Conservation (phyloP, 2,329 filamentous ascomycete species). For the Pseudogymnoascus destructans region DNA sequence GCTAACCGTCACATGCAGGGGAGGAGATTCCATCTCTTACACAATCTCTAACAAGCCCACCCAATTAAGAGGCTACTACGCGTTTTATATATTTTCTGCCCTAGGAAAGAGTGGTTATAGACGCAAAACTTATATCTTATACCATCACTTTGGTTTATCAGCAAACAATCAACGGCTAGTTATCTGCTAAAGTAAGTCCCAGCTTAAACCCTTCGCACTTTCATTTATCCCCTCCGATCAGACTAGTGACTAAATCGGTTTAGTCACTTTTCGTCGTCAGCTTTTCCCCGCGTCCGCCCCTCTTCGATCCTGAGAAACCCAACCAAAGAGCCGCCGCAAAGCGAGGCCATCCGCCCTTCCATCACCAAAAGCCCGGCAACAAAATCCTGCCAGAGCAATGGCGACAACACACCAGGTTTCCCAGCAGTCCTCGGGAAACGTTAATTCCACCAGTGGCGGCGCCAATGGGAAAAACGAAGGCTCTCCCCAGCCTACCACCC, state of each 20-base stretch:
- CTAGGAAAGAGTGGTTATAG: not conserved
- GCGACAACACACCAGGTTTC: not conserved
- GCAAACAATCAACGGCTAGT: not conserved
- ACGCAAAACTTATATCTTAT: not conserved
- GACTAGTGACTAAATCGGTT: not conserved
- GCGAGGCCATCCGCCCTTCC: not conserved
- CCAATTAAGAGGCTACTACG: not conserved
- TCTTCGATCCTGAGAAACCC: not conserved
- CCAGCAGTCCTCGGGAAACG: not conserved
- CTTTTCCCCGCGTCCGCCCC: not conserved
- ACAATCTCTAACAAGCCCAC: not conserved
- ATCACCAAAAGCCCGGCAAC: not conserved
- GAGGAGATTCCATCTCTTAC: not conserved
- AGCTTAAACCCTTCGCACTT: not conserved
- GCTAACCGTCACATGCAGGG: not conserved
- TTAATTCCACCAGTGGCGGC: not conserved
- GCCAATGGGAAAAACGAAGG: not conserved
- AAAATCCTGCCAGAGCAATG: not conserved
- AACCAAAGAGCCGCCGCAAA: slow-evolving; percentile 4
- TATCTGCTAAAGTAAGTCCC: not conserved
- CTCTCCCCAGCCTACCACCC: slow-evolving; percentile 12
- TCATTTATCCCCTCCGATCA: not conserved
- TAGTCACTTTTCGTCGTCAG: not conserved
- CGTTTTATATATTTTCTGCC: not conserved
- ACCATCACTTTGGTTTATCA: not conserved